Conservation (phyloP, 345 rosid genomes). For the Kernera saxatilis region DNA sequence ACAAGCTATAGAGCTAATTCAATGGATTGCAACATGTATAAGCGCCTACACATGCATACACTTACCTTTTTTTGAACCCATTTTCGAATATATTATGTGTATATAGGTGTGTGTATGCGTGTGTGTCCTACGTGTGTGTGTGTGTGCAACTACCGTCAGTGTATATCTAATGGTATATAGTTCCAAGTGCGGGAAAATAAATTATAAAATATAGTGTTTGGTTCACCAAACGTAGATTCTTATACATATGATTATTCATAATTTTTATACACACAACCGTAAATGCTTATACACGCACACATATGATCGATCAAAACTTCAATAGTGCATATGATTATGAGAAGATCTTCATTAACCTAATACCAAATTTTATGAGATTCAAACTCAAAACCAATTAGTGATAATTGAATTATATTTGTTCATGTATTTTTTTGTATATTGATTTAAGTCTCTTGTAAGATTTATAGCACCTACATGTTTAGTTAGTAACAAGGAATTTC, state of each 20-base stretch:
- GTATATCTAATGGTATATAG: not conserved
- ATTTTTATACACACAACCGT: slow-evolving; percentile 5
- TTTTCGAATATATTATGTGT: not conserved
- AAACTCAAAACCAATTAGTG: not conserved
- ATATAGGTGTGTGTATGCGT: not conserved
- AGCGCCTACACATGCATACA: not conserved
- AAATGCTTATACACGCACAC: not conserved
- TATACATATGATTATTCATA: not conserved
- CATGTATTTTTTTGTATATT: too few relatives aligned
- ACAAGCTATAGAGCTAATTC: slow-evolving; percentile 10
- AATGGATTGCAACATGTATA: slow-evolving; percentile 13
- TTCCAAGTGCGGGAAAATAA: not conserved
- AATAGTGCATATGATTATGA: not conserved
- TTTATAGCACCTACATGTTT: not conserved
- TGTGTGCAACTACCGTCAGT: not conserved
- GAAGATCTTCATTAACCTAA: not conserved
- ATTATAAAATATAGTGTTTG: slow-evolving; percentile 9
- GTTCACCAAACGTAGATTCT: slow-evolving; percentile 24
- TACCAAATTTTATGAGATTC: not conserved
- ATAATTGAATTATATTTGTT: not conserved
- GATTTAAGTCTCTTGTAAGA: too few relatives aligned
- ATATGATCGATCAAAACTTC: too few relatives aligned
- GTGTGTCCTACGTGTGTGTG: not conserved
- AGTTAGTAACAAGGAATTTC: not conserved
- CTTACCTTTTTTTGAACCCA: not conserved